These are phyloP conservation scores for Russula dissimulans DNA, from an alignment of 768 basidiomycete species.

Conservation along the genomic window DNA sequence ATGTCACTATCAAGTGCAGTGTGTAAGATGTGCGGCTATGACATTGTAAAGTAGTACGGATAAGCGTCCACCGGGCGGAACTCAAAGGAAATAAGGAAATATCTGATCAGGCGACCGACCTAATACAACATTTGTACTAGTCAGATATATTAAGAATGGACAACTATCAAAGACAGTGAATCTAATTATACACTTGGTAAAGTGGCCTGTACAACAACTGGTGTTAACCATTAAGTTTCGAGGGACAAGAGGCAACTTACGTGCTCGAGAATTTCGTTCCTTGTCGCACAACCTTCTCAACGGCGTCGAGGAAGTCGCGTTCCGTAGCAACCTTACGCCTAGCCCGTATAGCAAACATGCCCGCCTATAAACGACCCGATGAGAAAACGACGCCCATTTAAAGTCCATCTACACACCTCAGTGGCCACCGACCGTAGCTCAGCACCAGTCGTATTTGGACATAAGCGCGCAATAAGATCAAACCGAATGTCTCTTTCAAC, in stretches of 20 bases:
- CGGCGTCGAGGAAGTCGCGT: slow-evolving; percentile 93
- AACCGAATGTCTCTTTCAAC: slow-evolving; percentile 96
- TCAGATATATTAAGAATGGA: not conserved
- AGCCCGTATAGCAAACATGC: slow-evolving; percentile 99
- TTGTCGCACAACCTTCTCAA: slow-evolving; percentile 97
- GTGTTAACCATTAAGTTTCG: slow-evolving; percentile 4
- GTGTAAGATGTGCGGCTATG: not conserved
- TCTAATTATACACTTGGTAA: slow-evolving; percentile 91
- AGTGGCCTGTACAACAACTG: slow-evolving; percentile 46
- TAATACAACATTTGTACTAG: not conserved
- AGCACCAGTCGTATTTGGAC: slow-evolving; percentile 98
- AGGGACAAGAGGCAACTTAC: slow-evolving; percentile 40
- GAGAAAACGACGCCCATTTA: not conserved
- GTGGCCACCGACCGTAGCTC: slow-evolving; percentile 95
- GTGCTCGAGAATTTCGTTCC: slow-evolving; percentile 98
- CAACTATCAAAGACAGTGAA: slow-evolving; percentile 1
- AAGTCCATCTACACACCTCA: slow-evolving; percentile 47
- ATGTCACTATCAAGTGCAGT: not conserved
- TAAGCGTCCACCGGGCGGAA: not conserved
- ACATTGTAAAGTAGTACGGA: not conserved
- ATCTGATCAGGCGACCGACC: not conserved
- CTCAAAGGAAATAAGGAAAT: not conserved
- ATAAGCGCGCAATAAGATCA: slow-evolving; percentile 91
- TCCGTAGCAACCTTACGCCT: slow-evolving; percentile 95
- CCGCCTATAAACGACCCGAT: slow-evolving; percentile 46